These are phyloP conservation scores for Fagopyrum tataricum DNA, from an alignment of 148 eudicot genomes.

Conservation along the genomic window DNA sequence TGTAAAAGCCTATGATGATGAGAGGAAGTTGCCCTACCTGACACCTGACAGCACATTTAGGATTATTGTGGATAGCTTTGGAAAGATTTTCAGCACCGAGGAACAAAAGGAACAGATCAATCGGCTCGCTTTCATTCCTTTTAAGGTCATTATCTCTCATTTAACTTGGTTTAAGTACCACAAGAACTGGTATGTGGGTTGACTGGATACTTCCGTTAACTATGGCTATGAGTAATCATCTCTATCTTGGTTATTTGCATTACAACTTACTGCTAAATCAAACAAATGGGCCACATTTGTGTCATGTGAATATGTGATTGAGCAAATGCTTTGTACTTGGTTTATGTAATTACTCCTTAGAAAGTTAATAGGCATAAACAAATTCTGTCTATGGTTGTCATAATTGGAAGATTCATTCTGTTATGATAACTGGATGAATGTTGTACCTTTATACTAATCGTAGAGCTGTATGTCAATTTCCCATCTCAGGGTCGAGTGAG, in stretches of 20 bases:
- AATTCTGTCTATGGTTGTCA: background rate
- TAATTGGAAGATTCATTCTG: background rate
- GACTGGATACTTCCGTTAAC: background rate
- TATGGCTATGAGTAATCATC: background rate
- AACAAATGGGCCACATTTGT: background rate
- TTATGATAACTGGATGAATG: background rate
- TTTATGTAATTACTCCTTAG: background rate
- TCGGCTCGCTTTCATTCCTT: constrained; percentile 67
- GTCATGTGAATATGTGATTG: background rate
- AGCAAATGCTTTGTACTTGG: background rate
- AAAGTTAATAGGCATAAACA: background rate
- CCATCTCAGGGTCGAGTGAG: constrained; percentile 71
- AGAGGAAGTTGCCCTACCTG: constrained; percentile 65
- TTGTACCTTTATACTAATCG: background rate
- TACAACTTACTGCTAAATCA: background rate
- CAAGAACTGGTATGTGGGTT: background rate
- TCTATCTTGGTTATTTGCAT: background rate
- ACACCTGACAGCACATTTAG: constrained; percentile 67
- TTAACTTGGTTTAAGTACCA: background rate
- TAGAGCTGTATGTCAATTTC: background rate
- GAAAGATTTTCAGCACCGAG: constrained; percentile 59
- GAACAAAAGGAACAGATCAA: constrained; percentile 63
- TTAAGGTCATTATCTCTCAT: constrained; percentile 46
- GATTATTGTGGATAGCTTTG: constrained; percentile 75
- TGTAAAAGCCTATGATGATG: constrained; percentile 64